Base-by-base conservation (phyloP, 495 filamentous ascomycete species). In the Penicillium coffeae region DNA sequence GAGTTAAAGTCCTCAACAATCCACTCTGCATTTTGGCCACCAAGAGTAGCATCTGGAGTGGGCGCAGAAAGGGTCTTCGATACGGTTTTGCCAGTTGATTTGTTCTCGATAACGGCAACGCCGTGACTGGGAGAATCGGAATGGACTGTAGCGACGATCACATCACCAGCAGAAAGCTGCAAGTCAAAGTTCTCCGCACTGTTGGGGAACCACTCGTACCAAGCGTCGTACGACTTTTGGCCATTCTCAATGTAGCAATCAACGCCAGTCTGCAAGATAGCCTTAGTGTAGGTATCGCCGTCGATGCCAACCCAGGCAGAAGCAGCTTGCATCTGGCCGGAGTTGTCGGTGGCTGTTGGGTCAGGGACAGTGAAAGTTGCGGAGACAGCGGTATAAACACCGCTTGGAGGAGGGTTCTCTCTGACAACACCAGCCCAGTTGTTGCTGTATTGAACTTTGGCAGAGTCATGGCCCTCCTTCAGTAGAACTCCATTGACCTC, bases 121-220 rank as follows among this genome's bases (percentile, higher is more conserved):
- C 82, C 83, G 38, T 66, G 47, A 18, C 65, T 74, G 8, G 63
- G 70, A 38, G 73, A 74, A 16, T 54, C 64, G 0, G 79, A 65
- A 19, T 68, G 66, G 16, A 83, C 75, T 5, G 65, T 79, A 35
- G 79, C 72, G n/a, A 69, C 75, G 55, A 85, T 75, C 15, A 65
- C 64, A 47, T 87, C 75, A 9, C 82, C 82, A 3, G 75, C 76
- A 10, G 63, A 58, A 47, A 85, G 60, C 3, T 54, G n/a, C 38
- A 85, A 62, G 51, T 70, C 66, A 55, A 85, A 84, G 57, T 78
- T 72, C 47, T 75, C 70, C 14, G 79, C 74, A 49, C 74, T 68
- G 39, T 77, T 68, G 4, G 81, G 81, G 55, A 73, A 84, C 81
- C 81, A 85, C 56, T 85, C 82, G 51, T 80, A 85, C 82, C 83